phyloP scores from a whole-genome alignment of 352 stramenopile species.

The Bremia lactucae region DNA sequence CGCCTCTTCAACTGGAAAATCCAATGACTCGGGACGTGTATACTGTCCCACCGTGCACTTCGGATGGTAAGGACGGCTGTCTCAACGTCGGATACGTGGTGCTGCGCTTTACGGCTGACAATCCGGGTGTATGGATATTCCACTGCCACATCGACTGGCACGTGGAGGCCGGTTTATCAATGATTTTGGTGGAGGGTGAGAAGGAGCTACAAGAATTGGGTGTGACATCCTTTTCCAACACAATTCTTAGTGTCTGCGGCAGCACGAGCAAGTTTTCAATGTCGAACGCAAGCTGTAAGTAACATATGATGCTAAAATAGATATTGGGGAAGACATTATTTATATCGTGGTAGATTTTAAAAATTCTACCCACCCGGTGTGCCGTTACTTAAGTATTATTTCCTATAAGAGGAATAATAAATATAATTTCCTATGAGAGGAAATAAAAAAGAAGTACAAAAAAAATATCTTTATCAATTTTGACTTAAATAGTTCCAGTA shows the following conservation, averaged over 20 bases:
- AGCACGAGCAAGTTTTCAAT: constrained; percentile 5
- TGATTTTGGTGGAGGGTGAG: constrained; percentile 20
- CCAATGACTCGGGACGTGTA: constrained; percentile 23
- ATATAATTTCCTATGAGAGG: too few species aligned
- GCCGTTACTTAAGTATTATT: too few species aligned
- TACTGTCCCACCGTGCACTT: constrained; percentile 19
- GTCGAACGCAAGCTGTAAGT: too few species aligned
- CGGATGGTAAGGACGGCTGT: constrained; percentile 11
- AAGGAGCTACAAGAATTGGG: constrained; percentile 9
- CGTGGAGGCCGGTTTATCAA: constrained; percentile 18
- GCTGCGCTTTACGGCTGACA: constrained; percentile 27
- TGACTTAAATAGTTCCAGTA: too few species aligned
- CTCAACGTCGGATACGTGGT: constrained; percentile 18
- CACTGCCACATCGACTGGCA: constrained; percentile 38
- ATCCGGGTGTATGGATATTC: constrained; percentile 26
- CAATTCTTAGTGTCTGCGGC: constrained; percentile 12
- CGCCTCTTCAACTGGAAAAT: constrained; percentile 18
- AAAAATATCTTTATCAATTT: too few species aligned
- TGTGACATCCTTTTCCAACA: constrained; percentile 4
- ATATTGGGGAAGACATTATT: too few species aligned
- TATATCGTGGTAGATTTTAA: too few species aligned
- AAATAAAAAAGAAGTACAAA: too few species aligned
- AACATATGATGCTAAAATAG: too few species aligned
- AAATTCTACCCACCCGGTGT: too few species aligned
- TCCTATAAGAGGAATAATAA: too few species aligned